A percentile compares a stretch with the other conserved stretches of the same genome.
Conservation (phyloP, 768 basidiomycete species). For the Multifurca ochricompacta region DNA sequence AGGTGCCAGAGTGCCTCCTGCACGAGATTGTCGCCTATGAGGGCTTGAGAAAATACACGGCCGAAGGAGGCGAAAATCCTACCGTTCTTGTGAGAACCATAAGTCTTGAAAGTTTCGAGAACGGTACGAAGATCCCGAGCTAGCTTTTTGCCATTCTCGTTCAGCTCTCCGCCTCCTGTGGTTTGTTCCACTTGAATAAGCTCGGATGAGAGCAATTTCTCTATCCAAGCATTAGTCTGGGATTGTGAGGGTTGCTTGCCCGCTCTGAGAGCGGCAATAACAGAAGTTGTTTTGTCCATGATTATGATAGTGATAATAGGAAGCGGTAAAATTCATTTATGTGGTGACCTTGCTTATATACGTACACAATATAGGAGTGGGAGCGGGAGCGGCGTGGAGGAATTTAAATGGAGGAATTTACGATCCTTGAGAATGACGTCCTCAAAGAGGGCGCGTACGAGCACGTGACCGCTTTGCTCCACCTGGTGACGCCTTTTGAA, state of each 20-base stretch:
- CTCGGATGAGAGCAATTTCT: constrained; percentile 45
- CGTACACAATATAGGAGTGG: too few relatives aligned
- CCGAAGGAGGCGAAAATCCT: not conserved
- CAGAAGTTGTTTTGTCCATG: constrained; percentile 58
- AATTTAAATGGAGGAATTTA: too few relatives aligned
- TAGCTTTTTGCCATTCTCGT: constrained; percentile 46
- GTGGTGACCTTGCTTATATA: not conserved
- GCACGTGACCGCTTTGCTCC: constrained; percentile 7
- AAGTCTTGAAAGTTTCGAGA: constrained; percentile 48
- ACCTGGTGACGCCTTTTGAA: not conserved
- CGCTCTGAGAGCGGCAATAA: constrained; percentile 61
- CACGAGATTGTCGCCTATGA: constrained; percentile 51
- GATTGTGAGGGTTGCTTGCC: constrained; percentile 61
- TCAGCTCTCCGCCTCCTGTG: constrained; percentile 36
- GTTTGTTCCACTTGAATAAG: constrained; percentile 40
- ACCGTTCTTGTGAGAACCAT: constrained; percentile 55
- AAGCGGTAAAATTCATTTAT: not conserved
- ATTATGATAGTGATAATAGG: not conserved
- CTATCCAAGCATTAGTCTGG: constrained; percentile 46
- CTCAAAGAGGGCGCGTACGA: not conserved
- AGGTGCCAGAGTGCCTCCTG: constrained; percentile 65
- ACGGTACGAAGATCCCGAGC: constrained; percentile 43
- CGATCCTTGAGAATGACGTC: constrained; percentile 1
- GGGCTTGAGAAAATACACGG: not conserved
- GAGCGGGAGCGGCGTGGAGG: not conserved